phyloP scores from a whole-genome alignment of 768 basidiomycete genomes.

The Boletus rex-veris region DNA sequence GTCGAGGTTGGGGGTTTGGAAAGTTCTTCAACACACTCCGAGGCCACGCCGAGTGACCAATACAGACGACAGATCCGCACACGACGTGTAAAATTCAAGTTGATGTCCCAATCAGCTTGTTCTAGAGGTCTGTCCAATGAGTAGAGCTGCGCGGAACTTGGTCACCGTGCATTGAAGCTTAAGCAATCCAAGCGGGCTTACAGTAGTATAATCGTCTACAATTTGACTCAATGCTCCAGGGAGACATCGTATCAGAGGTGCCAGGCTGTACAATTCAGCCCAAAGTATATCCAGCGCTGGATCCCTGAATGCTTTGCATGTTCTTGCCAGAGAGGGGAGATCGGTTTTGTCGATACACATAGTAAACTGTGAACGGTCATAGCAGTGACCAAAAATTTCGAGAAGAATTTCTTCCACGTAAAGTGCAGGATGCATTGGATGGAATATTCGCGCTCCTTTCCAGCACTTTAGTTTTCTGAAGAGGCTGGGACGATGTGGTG shows the following conservation, averaged over 20 bases:
- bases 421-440: neutral
- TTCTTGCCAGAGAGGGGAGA: neutral
- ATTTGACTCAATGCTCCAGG: neutral
- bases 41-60: too few species aligned
- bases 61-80: neutral
- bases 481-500: too few species aligned
- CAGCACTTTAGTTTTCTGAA: too few species aligned
- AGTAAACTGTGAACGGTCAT: too few species aligned
- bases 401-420: neutral
- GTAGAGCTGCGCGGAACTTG: neutral
- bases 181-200: neutral
- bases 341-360: neutral
- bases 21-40: neutral
- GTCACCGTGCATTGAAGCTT: neutral
- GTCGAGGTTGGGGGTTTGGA: neutral
- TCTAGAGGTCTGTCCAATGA: neutral
- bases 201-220: too few species aligned
- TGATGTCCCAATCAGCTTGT: neutral
- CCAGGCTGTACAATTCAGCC: neutral
- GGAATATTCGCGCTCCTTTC: too few species aligned
- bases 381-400: neutral
- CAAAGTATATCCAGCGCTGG: neutral
- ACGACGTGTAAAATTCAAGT: neutral
- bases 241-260: neutral
- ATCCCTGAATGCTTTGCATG: neutral